Evolutionary conservation across 345 rosid species (phyloP).

Genomic region (Atalantia buxifolia): DNA sequence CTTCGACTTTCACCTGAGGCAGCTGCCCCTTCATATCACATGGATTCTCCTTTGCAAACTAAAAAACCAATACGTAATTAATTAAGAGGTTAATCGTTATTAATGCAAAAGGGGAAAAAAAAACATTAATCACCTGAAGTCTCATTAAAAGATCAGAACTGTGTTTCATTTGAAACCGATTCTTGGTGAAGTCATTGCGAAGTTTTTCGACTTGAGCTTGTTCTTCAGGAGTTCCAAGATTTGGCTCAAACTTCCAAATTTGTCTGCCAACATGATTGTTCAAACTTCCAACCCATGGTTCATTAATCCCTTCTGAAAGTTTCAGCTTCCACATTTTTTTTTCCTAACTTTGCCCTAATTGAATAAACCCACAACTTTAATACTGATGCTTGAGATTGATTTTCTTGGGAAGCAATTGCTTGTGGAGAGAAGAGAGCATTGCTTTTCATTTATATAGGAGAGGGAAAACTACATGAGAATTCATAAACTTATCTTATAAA

Average conservation of each 20-base stretch:
- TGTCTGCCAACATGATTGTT: slow-evolving; percentile 51
- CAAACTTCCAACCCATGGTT: slow-evolving; percentile 18
- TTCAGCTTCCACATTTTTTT: slow-evolving; percentile 54
- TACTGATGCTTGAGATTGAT: not conserved
- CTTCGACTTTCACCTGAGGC: not conserved
- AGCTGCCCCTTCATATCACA: slow-evolving; percentile 1
- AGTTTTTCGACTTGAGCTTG: slow-evolving; percentile 27
- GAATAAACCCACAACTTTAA: not conserved
- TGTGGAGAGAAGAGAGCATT: too few relatives aligned
- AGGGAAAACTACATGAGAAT: not conserved
- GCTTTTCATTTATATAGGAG: not conserved
- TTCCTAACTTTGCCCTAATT: not conserved
- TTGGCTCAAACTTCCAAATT: slow-evolving; percentile 50
- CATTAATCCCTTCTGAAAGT: slow-evolving; percentile 41
- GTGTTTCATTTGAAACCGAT: slow-evolving; percentile 41
- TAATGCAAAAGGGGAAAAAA: too few relatives aligned
- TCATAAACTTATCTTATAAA: too few relatives aligned
- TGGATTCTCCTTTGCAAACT: slow-evolving; percentile 39
- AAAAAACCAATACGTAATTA: too few relatives aligned
- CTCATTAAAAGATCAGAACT: slow-evolving; percentile 54
- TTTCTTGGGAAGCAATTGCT: not conserved
- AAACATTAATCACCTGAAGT: slow-evolving; percentile 37
- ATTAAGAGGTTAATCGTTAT: too few relatives aligned
- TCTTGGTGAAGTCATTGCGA: slow-evolving; percentile 25
- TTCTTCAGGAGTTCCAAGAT: slow-evolving; percentile 29